Evolutionary conservation across 139 green algal genomes (phyloP), one percentile per base, ranked within the genome.

Genomic region (Haematococcus sp.): DNA sequence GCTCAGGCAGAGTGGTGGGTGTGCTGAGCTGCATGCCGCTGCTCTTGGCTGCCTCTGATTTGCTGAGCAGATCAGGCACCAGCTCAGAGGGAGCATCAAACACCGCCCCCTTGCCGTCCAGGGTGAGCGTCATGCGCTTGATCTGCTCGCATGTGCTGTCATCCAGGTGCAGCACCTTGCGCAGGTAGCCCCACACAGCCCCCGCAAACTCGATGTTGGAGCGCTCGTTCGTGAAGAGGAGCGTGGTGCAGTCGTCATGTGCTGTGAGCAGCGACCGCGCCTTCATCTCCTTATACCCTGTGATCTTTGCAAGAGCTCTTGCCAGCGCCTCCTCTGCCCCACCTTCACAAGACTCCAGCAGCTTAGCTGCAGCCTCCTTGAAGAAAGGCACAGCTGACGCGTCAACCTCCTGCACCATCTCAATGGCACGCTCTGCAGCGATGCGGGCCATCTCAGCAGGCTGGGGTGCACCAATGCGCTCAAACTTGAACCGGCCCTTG

Each of bases 391-490:
- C 77, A 35, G 88, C 87, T 0, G 44, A 74, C n/a, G 76, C 54
- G 30, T 95, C 87, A 30, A 98, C 86, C 17, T 84, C 81, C 3
- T 28, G n/a, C 44, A 96, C 71, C 44, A 85, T 81, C 63, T 93
- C 81, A 32, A 94, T 68, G 7, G 91, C 89, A 2, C 90, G 76
- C 54, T 94, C 81, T 9, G 90, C 91, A 9, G 92, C 83, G 27
- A 92, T 87, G 40, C 27, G 52, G 0, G 93, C 95, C 85, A 98
- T 96, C 78, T 98, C 94, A 4, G 81, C 70, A 0, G 95, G 90
- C 84, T 98, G 93, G 0, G 95, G 95, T 27, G 93, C 87, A 27
- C 89, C 89, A 16, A 98, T 90, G 61, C 95, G 88, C 81, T 96
- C 80, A 73, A 81, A 86, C 71, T 86, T 85, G 70, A 76, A 76